These are phyloP conservation scores for Xerocomus potaroensis DNA, from an alignment of 768 basidiomycete genomes.

Conservation along the genomic window DNA sequence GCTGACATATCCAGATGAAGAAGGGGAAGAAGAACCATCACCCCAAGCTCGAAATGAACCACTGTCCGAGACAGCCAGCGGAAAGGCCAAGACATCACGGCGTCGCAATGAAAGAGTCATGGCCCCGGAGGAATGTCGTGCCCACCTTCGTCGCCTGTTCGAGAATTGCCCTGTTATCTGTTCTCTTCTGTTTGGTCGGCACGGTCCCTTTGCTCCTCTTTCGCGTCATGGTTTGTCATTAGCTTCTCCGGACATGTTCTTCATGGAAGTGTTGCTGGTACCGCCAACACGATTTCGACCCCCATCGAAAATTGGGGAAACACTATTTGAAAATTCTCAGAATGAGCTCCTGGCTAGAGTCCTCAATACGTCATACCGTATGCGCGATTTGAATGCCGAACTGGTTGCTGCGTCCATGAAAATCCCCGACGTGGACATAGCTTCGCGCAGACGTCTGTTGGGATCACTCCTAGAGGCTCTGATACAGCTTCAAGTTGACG, in stretches of 20 bases:
- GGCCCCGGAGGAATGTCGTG: slow-evolving; percentile 88
- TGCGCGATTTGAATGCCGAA: slow-evolving; percentile 71
- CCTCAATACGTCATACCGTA: slow-evolving; percentile 71
- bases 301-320: slow-evolving; percentile 86
- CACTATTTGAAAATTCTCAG: slow-evolving; percentile 93
- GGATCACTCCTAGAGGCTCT: slow-evolving; percentile 71
- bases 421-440: slow-evolving; percentile 47
- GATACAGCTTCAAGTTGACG: slow-evolving; percentile 88
- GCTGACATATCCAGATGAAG: slow-evolving; percentile 50
- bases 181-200: slow-evolving; percentile 85
- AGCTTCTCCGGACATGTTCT: slow-evolving; percentile 93
- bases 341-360: slow-evolving; percentile 85
- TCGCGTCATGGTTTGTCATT: slow-evolving; percentile 56
- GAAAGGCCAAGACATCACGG: slow-evolving; percentile 67
- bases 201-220: slow-evolving; percentile 75
- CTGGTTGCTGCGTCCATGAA: slow-evolving; percentile 62
- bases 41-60: slow-evolving; percentile 25
- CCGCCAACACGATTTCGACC: slow-evolving; percentile 96
- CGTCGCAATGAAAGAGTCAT: slow-evolving; percentile 90
- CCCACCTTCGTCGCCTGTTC: slow-evolving; percentile 88
- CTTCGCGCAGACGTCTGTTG: slow-evolving; percentile 52
- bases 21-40: slow-evolving; percentile 41
- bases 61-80: slow-evolving; percentile 72
- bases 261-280: slow-evolving; percentile 88
- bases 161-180: slow-evolving; percentile 77